Base-by-base conservation (phyloP, 495 filamentous ascomycete species). In the Penicillium desertorum region DNA sequence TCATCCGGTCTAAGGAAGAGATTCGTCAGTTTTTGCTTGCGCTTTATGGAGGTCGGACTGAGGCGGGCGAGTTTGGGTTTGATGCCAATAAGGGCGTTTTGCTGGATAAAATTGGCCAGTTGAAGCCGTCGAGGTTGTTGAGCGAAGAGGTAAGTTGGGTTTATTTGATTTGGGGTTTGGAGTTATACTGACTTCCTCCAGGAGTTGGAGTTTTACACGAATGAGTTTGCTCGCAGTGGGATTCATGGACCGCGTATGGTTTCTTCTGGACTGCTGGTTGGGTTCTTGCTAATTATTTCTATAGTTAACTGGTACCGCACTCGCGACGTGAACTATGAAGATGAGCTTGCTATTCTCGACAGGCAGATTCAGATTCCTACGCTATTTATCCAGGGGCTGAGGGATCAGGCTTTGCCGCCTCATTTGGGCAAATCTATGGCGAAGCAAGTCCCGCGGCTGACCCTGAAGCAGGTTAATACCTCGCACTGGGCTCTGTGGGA, bases 271-370 rank as follows among this genome's bases (percentile, higher is more conserved):
- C 39, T 27, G 36, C n/a, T 37, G 2, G 16, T 58, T 9, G 4
- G 10, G 6, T 14, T 7, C 9, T 20, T 54, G 16, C 23, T 51
- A 34, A 48, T 47, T 54, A 42, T 47, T 32, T 0, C 46, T 27
- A 5, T 4, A 86, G 84, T 85, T 50, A 86, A 92, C 62, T 97
- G 92, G 91, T 97, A 98, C 70, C 81, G 88, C 16, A 88, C 83
- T 3, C 69, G 77, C 1, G 65, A 84, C 67, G 68, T 87, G 51
- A 96, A 96, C 67, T 88, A 78, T 65, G 77, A 89, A 10, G 90
- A 96, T 50, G 93, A 97, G 62, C 65, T 80, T 42, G 72, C 69
- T 65, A 80, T 79, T 59, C 69, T 73, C 5, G 62, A 53, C n/a
- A 59, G 58, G 50, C 80, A 65, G 27, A 81, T 96, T 58, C 76